Evolutionary conservation across 2,329 filamentous ascomycete genomes (phyloP).

Genomic region (Alternaria sp.): DNA sequence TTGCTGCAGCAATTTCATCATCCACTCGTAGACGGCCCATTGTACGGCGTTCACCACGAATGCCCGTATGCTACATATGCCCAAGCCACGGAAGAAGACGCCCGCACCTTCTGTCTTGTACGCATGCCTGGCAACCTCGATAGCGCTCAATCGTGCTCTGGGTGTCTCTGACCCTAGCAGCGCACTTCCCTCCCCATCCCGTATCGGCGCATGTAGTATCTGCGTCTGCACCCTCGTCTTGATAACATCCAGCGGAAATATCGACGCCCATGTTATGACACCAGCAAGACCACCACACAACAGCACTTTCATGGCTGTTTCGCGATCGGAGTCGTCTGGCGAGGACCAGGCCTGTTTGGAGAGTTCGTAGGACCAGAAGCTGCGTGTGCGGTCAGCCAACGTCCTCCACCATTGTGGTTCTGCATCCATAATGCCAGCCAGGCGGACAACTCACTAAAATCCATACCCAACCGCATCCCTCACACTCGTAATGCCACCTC

Average conservation of each 20-base stretch:
- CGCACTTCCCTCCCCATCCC: constrained; percentile 22
- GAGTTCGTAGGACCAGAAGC: constrained; percentile 89
- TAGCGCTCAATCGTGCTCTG: constrained; percentile 57
- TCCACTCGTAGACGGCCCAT: constrained; percentile 91
- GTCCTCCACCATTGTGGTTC: neutral
- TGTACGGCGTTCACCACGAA: constrained; percentile 93
- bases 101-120: constrained; percentile 74
- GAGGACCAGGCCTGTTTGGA: constrained; percentile 65
- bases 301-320: constrained; percentile 68
- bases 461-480: constrained; percentile 93
- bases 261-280: constrained; percentile 84
- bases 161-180: constrained; percentile 25
- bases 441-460: constrained; percentile 70
- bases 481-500: constrained; percentile 79
- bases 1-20: constrained; percentile 63
- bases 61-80: constrained; percentile 81
- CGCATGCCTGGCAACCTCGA: constrained; percentile 68
- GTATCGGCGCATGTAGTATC: constrained; percentile 24
- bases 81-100: constrained; percentile 83
- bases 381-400: constrained; percentile 30
- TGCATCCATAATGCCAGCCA: neutral
- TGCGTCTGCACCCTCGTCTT: constrained; percentile 93
- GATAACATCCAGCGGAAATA: constrained; percentile 90
- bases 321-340: constrained; percentile 53
- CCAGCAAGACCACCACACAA: constrained; percentile 88